These are phyloP conservation scores for Pseudonitzschia pungens DNA, from an alignment of 108 stramenopile species.

Conservation along the genomic window DNA sequence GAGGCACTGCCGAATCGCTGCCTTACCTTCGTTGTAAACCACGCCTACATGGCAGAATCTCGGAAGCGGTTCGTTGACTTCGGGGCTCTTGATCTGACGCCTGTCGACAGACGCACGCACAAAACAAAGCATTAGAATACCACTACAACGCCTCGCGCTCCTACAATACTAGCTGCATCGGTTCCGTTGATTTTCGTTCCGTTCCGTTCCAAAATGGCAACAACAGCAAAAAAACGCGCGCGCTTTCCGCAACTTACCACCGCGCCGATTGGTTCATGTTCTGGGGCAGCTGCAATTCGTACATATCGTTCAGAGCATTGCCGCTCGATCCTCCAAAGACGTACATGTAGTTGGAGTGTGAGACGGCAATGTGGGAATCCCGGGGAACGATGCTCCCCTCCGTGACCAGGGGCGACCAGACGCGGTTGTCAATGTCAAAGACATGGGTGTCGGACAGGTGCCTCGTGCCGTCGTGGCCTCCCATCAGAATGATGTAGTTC, in stretches of 20 bases:
- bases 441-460: conserved; percentile 94
- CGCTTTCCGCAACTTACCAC: no score
- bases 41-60: conserved; percentile 94
- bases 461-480: conserved; percentile 96
- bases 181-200: no score
- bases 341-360: conserved; percentile 83
- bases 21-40: conserved; percentile 43
- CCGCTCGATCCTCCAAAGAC: conserved; percentile 92
- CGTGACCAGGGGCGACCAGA: conserved; percentile 71
- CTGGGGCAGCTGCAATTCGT: conserved; percentile 76
- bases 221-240: no score
- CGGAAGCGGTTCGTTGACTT: conserved; percentile 44
- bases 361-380: conserved; percentile 89
- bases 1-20: neutral
- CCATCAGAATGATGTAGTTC: conserved; percentile 82
- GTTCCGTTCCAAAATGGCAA: no score
- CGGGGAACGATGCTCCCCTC: conserved; percentile 78
- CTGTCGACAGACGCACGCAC: neutral
- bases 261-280: conserved; percentile 36
- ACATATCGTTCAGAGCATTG: conserved; percentile 94
- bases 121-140: no score
- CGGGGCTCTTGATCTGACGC: conserved; percentile 31
- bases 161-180: no score
- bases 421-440: conserved; percentile 82
- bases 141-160: no score